These are phyloP conservation scores for Ocimum tenuiflorum DNA, from an alignment of 257 asterid species.

Conservation along the genomic window DNA sequence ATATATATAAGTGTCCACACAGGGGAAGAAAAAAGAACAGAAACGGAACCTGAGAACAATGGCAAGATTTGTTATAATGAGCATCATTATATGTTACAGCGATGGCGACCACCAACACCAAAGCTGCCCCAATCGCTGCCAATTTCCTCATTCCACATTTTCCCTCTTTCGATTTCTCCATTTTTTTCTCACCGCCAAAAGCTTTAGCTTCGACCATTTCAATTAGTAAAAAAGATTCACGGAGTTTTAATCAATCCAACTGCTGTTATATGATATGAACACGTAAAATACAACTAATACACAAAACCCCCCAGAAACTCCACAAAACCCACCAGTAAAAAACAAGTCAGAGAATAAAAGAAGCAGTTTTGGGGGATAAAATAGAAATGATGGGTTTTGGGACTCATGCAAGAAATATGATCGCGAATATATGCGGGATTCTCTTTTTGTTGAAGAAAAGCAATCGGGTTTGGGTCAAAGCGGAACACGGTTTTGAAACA, in stretches of 20 bases:
- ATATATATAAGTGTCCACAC: background rate
- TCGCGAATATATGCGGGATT: conserved; percentile 6
- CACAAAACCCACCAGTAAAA: conserved; percentile 22
- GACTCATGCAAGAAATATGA: background rate
- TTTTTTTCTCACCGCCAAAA: conserved; percentile 18
- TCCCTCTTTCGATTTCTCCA: conserved; percentile 27
- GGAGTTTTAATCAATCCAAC: background rate
- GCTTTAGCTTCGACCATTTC: conserved; percentile 67
- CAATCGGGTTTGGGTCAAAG: conserved; percentile 14
- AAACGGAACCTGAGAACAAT: conserved; percentile 57
- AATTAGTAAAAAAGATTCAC: background rate
- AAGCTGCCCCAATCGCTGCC: conserved; percentile 43
- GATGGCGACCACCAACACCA: conserved; percentile 48
- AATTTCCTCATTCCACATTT: conserved; percentile 35
- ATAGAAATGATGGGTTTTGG: conserved; percentile 2
- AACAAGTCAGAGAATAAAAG: background rate
- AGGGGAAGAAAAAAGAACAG: background rate
- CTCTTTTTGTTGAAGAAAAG: background rate
- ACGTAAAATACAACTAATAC: background rate
- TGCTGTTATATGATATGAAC: background rate
- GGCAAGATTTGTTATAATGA: conserved; percentile 48
- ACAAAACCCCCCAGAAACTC: conserved; percentile 14
- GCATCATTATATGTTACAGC: conserved; percentile 33
- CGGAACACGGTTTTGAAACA: conserved; percentile 16
- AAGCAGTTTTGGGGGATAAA: conserved; percentile 4